Evolutionary conservation across 495 filamentous ascomycete genomes (phyloP).

Genomic region (Neurospora intermedia): DNA sequence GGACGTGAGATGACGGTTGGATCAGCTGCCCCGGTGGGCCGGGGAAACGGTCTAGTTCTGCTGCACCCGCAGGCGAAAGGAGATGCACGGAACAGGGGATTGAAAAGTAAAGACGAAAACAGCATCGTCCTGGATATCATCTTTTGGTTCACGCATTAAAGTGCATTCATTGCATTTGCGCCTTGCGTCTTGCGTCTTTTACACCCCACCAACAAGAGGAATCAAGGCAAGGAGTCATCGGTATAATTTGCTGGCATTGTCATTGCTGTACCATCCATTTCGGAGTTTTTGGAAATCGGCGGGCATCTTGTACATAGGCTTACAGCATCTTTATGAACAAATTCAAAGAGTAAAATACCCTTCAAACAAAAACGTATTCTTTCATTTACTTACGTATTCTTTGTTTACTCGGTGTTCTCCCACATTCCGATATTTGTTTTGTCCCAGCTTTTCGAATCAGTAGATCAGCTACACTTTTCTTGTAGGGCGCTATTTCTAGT

Average conservation of each 20-base stretch:
- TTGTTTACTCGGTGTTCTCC: not conserved
- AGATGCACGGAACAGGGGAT: not conserved
- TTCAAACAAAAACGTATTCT: not conserved
- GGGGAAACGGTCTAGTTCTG: not conserved
- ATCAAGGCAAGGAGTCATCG: not conserved
- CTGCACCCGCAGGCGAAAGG: not conserved
- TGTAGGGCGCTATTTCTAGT: not conserved
- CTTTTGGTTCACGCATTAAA: not conserved
- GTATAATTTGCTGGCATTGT: not conserved
- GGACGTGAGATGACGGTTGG: not conserved
- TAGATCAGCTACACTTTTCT: not conserved
- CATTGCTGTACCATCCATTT: not conserved
- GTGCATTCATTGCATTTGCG: not conserved
- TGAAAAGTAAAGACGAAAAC: not conserved
- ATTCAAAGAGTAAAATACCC: not conserved
- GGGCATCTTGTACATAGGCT: not conserved
- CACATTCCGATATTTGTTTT: not conserved
- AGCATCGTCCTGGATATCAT: not conserved
- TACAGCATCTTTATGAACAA: not conserved
- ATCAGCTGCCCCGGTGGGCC: not conserved
- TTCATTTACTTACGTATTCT: not conserved
- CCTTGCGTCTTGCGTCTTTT: not conserved
- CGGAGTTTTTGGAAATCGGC: not conserved
- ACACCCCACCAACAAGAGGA: not conserved
- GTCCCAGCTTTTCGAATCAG: not conserved